phyloP scores from a whole-genome alignment of 345 rosid species.

The Odontarrhena argentea region DNA sequence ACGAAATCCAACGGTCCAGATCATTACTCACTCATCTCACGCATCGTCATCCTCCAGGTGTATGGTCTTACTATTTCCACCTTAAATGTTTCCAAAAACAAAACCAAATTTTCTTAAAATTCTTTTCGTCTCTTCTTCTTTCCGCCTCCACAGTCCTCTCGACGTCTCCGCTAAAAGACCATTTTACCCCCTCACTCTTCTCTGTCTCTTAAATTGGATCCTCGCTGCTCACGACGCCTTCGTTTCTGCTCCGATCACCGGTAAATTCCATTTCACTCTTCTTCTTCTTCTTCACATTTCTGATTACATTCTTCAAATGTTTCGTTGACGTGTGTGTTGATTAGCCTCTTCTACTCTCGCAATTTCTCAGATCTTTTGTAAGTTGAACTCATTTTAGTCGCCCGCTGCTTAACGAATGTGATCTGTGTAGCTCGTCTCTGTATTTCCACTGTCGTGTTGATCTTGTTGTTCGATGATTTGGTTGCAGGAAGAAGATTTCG shows the following conservation, averaged over 20 bases:
- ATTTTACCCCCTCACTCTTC: constrained; percentile 27
- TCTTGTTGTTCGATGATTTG: not conserved
- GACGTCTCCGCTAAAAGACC: constrained; percentile 44
- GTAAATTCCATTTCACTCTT: constrained; percentile 4
- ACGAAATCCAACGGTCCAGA: constrained; percentile 35
- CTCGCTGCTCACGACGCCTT: constrained; percentile 21
- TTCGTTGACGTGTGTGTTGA: constrained; percentile 13
- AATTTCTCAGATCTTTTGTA: constrained; percentile 23
- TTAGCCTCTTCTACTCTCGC: constrained; percentile 10
- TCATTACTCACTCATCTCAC: not conserved
- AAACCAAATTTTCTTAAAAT: not conserved
- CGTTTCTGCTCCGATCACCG: constrained; percentile 37
- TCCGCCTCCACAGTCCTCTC: constrained; percentile 40
- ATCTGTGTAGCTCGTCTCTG: constrained; percentile 4
- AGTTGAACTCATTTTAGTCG: not conserved
- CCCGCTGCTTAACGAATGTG: constrained; percentile 4
- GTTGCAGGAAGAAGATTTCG: constrained; percentile 19
- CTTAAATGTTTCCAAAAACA: not conserved
- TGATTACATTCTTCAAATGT: constrained; percentile 13
- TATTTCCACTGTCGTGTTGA: not conserved
- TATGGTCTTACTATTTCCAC: not conserved
- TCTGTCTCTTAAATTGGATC: constrained; percentile 5
- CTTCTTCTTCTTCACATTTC: constrained; percentile 5
- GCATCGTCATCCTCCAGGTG: constrained; percentile 32
- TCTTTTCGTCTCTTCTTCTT: constrained; percentile 18